phyloP scores from a whole-genome alignment of 139 green algal genomes.

The Volvox africanus region DNA sequence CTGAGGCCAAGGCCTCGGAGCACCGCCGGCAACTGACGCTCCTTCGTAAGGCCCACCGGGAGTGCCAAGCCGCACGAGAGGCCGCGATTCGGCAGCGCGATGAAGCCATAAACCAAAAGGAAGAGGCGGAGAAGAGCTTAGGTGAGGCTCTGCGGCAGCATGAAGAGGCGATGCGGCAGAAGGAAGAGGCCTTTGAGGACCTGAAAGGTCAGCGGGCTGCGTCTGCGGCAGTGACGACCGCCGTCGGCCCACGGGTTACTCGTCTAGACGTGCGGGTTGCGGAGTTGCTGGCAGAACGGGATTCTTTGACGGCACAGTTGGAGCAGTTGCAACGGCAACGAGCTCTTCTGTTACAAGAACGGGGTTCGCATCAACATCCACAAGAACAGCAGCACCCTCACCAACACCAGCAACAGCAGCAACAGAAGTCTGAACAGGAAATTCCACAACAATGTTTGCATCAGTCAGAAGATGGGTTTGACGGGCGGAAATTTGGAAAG shows the following conservation, averaged over 20 bases:
- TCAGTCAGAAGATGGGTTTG: not conserved
- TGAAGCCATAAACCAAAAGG: not conserved
- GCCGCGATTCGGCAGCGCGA: not conserved
- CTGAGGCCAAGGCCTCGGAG: not conserved
- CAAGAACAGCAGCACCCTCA: not conserved
- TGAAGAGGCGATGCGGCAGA: not conserved
- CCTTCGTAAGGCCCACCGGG: not conserved
- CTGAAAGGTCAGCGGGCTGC: not conserved
- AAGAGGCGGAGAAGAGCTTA: not conserved
- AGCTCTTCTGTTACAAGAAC: not conserved
- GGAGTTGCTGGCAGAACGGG: constrained; percentile 37
- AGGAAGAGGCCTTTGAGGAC: not conserved
- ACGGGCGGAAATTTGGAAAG: not conserved
- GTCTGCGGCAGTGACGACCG: not conserved
- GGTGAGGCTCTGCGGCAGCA: not conserved
- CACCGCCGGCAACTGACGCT: not conserved
- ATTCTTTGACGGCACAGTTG: not conserved
- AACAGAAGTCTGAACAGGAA: not conserved
- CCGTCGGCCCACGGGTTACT: constrained; percentile 27
- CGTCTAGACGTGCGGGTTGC: constrained; percentile 44
- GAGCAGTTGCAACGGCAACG: not conserved
- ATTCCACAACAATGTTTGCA: too few species aligned
- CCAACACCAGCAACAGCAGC: not conserved
- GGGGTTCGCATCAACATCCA: not conserved
- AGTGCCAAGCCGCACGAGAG: constrained; percentile 4